Percentiles rank a stretch among this genome's conserved stretches.
phyloP scores from a whole-genome alignment of 2,329 filamentous ascomycete species.

The Cercospora citrullina region DNA sequence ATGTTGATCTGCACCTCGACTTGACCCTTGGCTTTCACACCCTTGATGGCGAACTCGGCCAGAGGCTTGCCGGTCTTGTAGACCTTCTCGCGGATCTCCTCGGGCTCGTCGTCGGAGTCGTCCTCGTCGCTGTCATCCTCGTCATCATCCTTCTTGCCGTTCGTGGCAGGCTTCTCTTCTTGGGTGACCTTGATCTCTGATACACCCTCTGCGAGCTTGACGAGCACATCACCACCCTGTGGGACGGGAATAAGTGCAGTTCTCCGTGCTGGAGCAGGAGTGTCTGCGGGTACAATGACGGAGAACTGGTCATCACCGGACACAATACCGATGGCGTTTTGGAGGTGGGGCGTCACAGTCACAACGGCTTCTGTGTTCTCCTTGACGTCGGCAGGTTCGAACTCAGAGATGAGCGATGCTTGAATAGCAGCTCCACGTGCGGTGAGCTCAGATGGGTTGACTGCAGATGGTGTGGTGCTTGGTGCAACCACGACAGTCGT shows the following conservation, averaged over 20 bases:
- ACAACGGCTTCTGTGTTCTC: constrained; percentile 95
- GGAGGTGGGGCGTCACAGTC: constrained; percentile 87
- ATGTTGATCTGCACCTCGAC: constrained; percentile 94
- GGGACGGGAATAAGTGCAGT: constrained; percentile 75
- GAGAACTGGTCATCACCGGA: constrained; percentile 71
- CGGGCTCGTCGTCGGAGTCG: constrained; percentile 71
- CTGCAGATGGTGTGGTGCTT: constrained; percentile 70
- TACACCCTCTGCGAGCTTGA: constrained; percentile 84
- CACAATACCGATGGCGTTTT: constrained; percentile 84
- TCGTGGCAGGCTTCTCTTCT: constrained; percentile 67
- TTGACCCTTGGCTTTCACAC: constrained; percentile 82
- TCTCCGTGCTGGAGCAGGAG: constrained; percentile 83
- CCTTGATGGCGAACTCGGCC: constrained; percentile 81
- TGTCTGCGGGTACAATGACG: constrained; percentile 80
- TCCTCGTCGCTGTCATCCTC: constrained; percentile 62
- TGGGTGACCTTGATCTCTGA: constrained; percentile 93
- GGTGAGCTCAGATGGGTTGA: constrained; percentile 91
- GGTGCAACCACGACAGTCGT: constrained; percentile 78
- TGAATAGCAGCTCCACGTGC: constrained; percentile 92
- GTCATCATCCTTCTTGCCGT: constrained; percentile 58
- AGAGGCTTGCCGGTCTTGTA: constrained; percentile 85
- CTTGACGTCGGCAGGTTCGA: constrained; percentile 88
- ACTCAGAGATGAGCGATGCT: constrained; percentile 90
- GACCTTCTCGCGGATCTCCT: constrained; percentile 84
- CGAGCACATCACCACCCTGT: constrained; percentile 80